These are phyloP conservation scores for Phoenix roebelenii DNA, from an alignment of 176 grass and related monocot genomes.

Conservation along the genomic window DNA sequence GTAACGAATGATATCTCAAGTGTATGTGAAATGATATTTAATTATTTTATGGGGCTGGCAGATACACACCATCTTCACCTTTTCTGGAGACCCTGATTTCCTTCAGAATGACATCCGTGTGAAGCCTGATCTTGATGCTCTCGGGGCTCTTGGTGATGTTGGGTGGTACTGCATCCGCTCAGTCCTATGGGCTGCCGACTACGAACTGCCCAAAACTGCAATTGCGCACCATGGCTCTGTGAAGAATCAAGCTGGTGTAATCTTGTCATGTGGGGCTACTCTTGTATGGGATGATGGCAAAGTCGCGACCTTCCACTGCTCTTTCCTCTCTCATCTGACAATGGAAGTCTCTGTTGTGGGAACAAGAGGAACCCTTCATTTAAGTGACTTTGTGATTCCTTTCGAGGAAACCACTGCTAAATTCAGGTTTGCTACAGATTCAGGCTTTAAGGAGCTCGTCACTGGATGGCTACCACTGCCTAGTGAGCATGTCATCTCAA, in stretches of 20 bases:
- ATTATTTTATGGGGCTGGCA: conserved; percentile 12
- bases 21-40: too few relatives aligned
- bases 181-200: conserved; percentile 57
- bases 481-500: conserved; percentile 24
- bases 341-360: conserved; percentile 47
- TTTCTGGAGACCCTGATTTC: conserved; percentile 39
- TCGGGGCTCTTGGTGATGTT: conserved; percentile 51
- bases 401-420: conserved; percentile 33
- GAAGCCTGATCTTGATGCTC: conserved; percentile 71
- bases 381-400: conserved; percentile 57
- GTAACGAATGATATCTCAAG: too few relatives aligned
- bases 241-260: conserved; percentile 45
- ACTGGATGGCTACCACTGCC: conserved; percentile 49
- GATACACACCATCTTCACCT: conserved; percentile 47
- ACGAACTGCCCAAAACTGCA: conserved; percentile 39
- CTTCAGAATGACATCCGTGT: conserved; percentile 77
- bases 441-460: conserved; percentile 29
- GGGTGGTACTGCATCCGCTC: conserved; percentile 77
- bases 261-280: conserved; percentile 46
- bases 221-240: conserved; percentile 23
- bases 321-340: conserved; percentile 50
- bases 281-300: conserved; percentile 47
- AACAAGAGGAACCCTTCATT: conserved; percentile 46
- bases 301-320: conserved; percentile 45
- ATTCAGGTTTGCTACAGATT: conserved; percentile 32